Base-by-base conservation (phyloP, 116 monocot genomes). In the Papilionanthe hybrid region DNA sequence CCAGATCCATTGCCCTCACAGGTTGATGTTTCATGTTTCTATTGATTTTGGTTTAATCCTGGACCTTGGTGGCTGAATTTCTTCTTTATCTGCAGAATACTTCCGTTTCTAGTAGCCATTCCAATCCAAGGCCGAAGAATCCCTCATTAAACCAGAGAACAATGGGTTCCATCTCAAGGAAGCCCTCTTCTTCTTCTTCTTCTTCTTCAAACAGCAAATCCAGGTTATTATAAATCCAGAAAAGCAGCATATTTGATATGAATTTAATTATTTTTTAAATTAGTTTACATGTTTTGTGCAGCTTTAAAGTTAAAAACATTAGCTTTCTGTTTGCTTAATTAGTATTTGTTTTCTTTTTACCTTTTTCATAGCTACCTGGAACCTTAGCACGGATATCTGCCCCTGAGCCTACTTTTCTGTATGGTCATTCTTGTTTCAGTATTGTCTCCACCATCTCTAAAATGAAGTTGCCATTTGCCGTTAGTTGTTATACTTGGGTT, bases 121-220 rank as follows among this genome's bases (percentile, higher is more conserved):
- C 88, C 32, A 94, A 85, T 78, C 77, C 81, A 78, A 97, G 78
- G 77, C 83, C 85, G 85, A 93, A 89, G 69, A 97, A 91, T 75
- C 23, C 87, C 81, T 75, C 11, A n/a, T 80, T 67, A 30, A 74
- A 30, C 7, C 81, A 82, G 56, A 72, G 78, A 81, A 23, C 82
- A 1, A 43, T 73, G 22, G 89, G 84, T 75, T 78, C 93, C 17
- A 63, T 68, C 60, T 69, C 82, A 45, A 92, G 76, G 75, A 97
- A 89, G 78, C 48, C 71, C 77, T 72, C 81, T 73, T 80, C 95
- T 82, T 85, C 91, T 65, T 92, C 92, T 29, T 68, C 69, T 10
- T 72, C 72, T 73, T 85, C 92, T 73, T 92, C 92, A 78, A 83
- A 75, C 65, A 83, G 56, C 86, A 90, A 88, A 42, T 83, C 85